Evolutionary conservation across 805 yeast genomes (phyloP).

Genomic region (Danielozyma ontarioensis): DNA sequence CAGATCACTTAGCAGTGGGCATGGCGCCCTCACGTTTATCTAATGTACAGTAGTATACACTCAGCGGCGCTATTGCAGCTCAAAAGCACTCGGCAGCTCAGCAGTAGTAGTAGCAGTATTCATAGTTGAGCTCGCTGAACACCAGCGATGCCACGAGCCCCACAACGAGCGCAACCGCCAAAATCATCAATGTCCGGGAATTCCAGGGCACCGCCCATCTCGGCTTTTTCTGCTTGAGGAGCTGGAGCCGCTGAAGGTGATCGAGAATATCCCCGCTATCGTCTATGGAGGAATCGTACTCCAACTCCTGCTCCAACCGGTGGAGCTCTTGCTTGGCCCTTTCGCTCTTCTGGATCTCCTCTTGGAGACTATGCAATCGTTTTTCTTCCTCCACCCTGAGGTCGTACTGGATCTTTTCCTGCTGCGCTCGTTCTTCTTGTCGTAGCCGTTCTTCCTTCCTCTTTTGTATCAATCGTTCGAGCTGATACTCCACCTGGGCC

Average conservation of each 20-base stretch:
- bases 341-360: conserved; percentile 1
- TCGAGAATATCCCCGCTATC: conserved; percentile 2
- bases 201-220: too few relatives aligned
- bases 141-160: conserved; percentile 21
- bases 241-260: conserved; percentile 2
- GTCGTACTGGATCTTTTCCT: background rate
- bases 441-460: conserved; percentile 7
- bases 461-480: conserved; percentile 4
- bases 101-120: conserved; percentile 38
- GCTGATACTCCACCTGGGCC: conserved; percentile 3
- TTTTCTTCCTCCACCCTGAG: conserved; percentile 15
- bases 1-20: background rate
- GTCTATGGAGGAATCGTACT: background rate
- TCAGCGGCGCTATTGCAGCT: too few relatives aligned
- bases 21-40: too few relatives aligned
- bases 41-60: too few relatives aligned
- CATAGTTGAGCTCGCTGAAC: conserved; percentile 29
- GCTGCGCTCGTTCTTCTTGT: conserved; percentile 1
- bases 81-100: too few relatives aligned
- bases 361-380: conserved; percentile 20
- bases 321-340: background rate
- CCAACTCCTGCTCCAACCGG: conserved; percentile 1
- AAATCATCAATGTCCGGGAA: too few relatives aligned
- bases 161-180: too few relatives aligned
- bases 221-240: too few relatives aligned